Evolutionary conservation across 192 early-diverging fungal genomes (phyloP).

Genomic region (Podila horticola): DNA sequence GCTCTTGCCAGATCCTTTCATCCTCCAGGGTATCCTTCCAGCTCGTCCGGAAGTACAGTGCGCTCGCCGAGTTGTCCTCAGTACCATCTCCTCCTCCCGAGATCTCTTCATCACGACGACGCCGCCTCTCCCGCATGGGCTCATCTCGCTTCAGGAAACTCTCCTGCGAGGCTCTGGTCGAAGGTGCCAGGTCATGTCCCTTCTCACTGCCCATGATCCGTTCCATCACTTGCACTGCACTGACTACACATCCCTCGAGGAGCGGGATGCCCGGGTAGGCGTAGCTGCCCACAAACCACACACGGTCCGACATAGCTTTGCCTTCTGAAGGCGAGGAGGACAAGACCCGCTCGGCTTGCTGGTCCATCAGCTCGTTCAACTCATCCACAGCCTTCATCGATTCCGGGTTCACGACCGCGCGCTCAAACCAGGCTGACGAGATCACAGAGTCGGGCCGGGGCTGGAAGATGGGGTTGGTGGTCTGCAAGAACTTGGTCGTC

Average conservation of each 20-base stretch:
- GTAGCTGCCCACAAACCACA: constrained; percentile 72
- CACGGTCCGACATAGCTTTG: constrained; percentile 21
- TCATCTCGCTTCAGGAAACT: constrained; percentile 42
- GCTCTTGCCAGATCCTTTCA: constrained; percentile 41
- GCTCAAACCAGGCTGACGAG: constrained; percentile 60
- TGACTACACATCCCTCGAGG: constrained; percentile 70
- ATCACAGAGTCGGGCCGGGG: constrained; percentile 50
- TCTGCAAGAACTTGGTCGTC: constrained; percentile 61
- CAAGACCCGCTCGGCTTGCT: constrained; percentile 17
- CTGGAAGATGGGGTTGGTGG: constrained; percentile 64
- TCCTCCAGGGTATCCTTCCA: constrained; percentile 50
- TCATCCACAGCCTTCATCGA: constrained; percentile 61
- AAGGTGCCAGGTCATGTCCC: constrained; percentile 5
- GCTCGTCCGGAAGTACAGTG: constrained; percentile 25
- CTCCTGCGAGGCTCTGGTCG: constrained; percentile 10
- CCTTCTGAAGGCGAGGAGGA: not conserved
- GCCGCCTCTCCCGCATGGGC: constrained; percentile 42
- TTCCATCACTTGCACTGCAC: constrained; percentile 61
- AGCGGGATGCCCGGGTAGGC: constrained; percentile 69
- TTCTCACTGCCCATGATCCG: constrained; percentile 44
- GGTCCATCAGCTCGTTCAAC: constrained; percentile 50
- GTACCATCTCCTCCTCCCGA: not conserved
- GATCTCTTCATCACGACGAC: constrained; percentile 13
- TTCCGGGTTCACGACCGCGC: constrained; percentile 65
- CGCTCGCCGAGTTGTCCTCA: constrained; percentile 6